These are phyloP conservation scores for Trichoderma sp. DNA, from an alignment of 2,329 filamentous ascomycete species.

Conservation along the genomic window DNA sequence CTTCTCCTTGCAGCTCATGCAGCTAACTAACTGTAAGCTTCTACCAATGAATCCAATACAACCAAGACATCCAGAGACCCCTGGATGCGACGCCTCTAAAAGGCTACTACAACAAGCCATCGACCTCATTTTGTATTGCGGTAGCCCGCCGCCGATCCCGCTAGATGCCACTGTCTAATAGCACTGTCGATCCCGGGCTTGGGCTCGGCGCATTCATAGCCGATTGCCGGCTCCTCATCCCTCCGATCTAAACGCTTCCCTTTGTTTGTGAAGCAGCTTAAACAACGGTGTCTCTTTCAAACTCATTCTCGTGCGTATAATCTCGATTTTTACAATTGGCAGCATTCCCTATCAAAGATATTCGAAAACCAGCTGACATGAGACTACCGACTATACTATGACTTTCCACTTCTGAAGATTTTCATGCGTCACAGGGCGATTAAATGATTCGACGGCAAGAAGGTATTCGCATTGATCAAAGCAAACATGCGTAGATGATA, in stretches of 20 bases:
- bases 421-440: neutral
- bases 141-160: neutral
- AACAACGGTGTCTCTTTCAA: neutral
- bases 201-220: conserved; percentile 12
- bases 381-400: neutral
- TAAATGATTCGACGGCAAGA: neutral
- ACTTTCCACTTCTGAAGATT: neutral
- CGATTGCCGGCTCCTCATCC: conserved; percentile 11
- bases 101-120: neutral
- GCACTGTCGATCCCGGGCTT: neutral
- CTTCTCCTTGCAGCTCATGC: neutral
- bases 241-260: neutral
- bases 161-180: neutral
- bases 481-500: neutral
- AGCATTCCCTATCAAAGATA: neutral
- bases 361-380: neutral
- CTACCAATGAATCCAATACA: neutral
- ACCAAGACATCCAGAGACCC: neutral
- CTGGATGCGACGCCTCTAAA: neutral
- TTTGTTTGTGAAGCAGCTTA: neutral
- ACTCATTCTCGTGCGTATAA: neutral
- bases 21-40: neutral
- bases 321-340: neutral
- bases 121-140: conserved; percentile 1
- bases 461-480: neutral